Base-by-base conservation (phyloP, 2,329 filamentous ascomycete species). In the Alternaria infectoria region DNA sequence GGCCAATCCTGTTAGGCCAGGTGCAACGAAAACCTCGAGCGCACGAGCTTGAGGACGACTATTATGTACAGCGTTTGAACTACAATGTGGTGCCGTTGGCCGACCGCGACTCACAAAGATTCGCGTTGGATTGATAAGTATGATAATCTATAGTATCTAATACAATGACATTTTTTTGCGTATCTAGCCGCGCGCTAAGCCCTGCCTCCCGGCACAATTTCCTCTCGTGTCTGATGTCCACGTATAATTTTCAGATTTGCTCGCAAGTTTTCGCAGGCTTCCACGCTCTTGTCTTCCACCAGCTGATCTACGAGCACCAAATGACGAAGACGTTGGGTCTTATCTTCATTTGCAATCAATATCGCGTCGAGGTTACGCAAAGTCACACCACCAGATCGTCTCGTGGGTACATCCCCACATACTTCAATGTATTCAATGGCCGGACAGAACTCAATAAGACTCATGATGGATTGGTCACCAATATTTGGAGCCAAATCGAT, bases 1-100 rank as follows among this genome's bases (percentile, higher is more conserved):
- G 67, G 46, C 70, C 71, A 9, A 49, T 74, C 7, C 57, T 74
- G n/a, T 44, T 57, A 11, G 62, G 19, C 32, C 64, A 25, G 57
- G 55, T 59, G 55, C 59, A 65, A 50, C 66, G 25, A 26, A 63
- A 50, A 30, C 46, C 17, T 17, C 61, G 17, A 30, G 61, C 28
- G n/a, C 62, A 43, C 61, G 46, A 58, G 46, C 46, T 62, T 3
- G 59, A 62, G 13, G 55, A 57, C 5, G 59, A 58, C 4, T 62
- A 62, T 11, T 62, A 62, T 19, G 40, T 69, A 26, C 59, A 69
- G 45, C 68, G 64, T 2, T 26, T 71, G 4, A 66, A 71, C 17
- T 62, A 62, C 21, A 62, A 62, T 4, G 44, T 62, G 10, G 17
- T 62, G 28, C 59, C 54, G 21, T n/a, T 23, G 19, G 43, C 49